Conservation (phyloP, 345 rosid genomes). For the Noccaea bulbosa region DNA sequence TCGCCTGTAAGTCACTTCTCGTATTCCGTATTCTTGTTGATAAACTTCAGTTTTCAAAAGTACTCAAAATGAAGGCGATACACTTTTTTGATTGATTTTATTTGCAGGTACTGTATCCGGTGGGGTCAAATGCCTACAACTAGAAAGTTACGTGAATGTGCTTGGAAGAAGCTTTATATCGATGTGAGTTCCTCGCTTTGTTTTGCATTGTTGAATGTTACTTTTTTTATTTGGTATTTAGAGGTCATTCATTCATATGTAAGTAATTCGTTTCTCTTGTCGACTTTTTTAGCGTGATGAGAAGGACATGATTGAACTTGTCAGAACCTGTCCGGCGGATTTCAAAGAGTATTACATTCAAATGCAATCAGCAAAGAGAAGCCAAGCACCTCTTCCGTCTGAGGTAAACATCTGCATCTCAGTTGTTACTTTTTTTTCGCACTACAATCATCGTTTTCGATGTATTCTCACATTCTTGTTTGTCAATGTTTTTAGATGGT, state of each 20-base stretch:
- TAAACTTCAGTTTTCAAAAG: conserved; percentile 1
- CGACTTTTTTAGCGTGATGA: conserved; percentile 71
- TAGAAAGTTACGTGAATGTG: conserved; percentile 63
- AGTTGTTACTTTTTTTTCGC: conserved; percentile 7
- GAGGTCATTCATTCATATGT: conserved; percentile 24
- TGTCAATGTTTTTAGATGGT: conserved; percentile 55
- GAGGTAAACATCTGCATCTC: conserved; percentile 54
- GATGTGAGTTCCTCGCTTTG: conserved; percentile 55
- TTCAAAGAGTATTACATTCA: conserved; percentile 89
- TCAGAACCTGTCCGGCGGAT: conserved; percentile 74
- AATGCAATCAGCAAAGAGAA: conserved; percentile 94
- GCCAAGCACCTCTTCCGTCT: conserved; percentile 90
- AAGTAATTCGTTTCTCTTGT: conserved; percentile 21
- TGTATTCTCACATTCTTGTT: conserved; percentile 12
- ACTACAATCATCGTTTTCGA: neutral
- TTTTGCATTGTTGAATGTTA: conserved; percentile 9
- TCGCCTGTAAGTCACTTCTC: conserved; percentile 69
- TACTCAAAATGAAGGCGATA: neutral
- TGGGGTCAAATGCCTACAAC: conserved; percentile 77
- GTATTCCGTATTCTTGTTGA: neutral
- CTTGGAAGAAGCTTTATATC: conserved; percentile 94
- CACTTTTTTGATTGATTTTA: neutral
- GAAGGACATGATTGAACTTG: conserved; percentile 80
- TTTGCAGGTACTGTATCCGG: conserved; percentile 73
- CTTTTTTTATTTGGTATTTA: conserved; percentile 5